Conservation (phyloP, 495 filamentous ascomycete genomes). For the Penicillium antarcticum region DNA sequence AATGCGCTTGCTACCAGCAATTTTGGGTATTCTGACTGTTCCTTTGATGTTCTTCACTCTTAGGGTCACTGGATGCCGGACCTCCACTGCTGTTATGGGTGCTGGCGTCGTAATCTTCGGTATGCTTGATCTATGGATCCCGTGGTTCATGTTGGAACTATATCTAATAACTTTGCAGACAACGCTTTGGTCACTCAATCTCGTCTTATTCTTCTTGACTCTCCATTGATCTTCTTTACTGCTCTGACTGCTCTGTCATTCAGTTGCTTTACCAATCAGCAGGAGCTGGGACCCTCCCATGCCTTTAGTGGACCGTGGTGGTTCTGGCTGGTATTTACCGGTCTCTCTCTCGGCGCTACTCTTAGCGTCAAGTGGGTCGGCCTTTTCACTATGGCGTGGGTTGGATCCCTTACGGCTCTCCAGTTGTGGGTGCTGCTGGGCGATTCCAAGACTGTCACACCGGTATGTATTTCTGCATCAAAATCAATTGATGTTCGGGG, state of each 20-base stretch:
- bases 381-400: slow-evolving; percentile 97
- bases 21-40: slow-evolving; percentile 81
- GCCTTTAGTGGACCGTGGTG: slow-evolving; percentile 91
- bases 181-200: slow-evolving; percentile 94
- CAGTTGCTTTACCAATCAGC: slow-evolving; percentile 92
- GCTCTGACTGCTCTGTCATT: slow-evolving; percentile 89
- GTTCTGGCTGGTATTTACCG: slow-evolving; percentile 93
- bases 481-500: background rate
- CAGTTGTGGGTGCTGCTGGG: slow-evolving; percentile 95
- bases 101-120: slow-evolving; percentile 87
- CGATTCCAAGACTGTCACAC: slow-evolving; percentile 77
- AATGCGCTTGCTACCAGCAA: slow-evolving; percentile 89
- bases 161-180: slow-evolving; percentile 50
- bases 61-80: slow-evolving; percentile 86
- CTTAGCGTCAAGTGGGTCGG: slow-evolving; percentile 99
- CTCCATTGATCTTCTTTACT: slow-evolving; percentile 89
- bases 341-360: slow-evolving; percentile 84
- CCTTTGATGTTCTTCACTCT: slow-evolving; percentile 92
- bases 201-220: slow-evolving; percentile 92
- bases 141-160: background rate
- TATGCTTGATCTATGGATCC: slow-evolving; percentile 32
- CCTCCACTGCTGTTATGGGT: slow-evolving; percentile 75
- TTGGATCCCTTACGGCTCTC: slow-evolving; percentile 82
- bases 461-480: slow-evolving; percentile 40
- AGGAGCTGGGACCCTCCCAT: slow-evolving; percentile 82